phyloP scores from a whole-genome alignment of 2,329 filamentous ascomycete genomes.

The Emericellopsis atlantica region DNA sequence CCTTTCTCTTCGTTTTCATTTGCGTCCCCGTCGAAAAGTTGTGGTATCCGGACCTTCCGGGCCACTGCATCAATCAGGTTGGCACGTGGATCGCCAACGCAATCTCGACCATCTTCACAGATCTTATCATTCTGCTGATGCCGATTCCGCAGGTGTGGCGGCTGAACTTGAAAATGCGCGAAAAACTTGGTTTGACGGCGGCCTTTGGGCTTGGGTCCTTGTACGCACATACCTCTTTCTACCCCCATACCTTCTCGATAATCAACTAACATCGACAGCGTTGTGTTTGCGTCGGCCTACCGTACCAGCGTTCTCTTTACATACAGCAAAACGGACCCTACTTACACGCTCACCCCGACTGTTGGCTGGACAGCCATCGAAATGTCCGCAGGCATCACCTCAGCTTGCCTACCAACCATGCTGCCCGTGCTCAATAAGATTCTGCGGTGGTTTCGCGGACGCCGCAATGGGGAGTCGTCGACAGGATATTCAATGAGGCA shows the following conservation, averaged over 20 bases:
- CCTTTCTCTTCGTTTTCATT: constrained; percentile 37
- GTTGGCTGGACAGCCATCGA: constrained; percentile 36
- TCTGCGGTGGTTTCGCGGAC: constrained; percentile 7
- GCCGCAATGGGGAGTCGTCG: no score
- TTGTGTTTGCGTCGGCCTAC: constrained; percentile 34
- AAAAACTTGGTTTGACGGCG: constrained; percentile 29
- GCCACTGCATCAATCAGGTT: constrained; percentile 34
- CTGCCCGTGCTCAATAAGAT: constrained; percentile 27
- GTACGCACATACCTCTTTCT: constrained; percentile 11
- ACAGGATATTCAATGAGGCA: no score
- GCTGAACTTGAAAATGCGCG: constrained; percentile 23
- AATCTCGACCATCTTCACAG: constrained; percentile 30
- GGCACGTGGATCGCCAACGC: constrained; percentile 37
- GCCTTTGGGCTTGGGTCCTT: constrained; percentile 32
- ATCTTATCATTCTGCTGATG: constrained; percentile 29
- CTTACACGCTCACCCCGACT: constrained; percentile 31
- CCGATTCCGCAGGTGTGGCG: constrained; percentile 32
- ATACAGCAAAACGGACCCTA: constrained; percentile 23
- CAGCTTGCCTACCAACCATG: constrained; percentile 39
- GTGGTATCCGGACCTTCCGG: constrained; percentile 30
- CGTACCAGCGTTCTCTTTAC: constrained; percentile 32
- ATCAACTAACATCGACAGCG: constrained; percentile 12
- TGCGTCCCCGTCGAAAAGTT: constrained; percentile 35
- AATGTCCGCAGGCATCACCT: constrained; percentile 35
- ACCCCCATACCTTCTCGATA: background rate